phyloP scores from a whole-genome alignment of 108 stramenopile genomes.

The Discostella stelligeroides region DNA sequence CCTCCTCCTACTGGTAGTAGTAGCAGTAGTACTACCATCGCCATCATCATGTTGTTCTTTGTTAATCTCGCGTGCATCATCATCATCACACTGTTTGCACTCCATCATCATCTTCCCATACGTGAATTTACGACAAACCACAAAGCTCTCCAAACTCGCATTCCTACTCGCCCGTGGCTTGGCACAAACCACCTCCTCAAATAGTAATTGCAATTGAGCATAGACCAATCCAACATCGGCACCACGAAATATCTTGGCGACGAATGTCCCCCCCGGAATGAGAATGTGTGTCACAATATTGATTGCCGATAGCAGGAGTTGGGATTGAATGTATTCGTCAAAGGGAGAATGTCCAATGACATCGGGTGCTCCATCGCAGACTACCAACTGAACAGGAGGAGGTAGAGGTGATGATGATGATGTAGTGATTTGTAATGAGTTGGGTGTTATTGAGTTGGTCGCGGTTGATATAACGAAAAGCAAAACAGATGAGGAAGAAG shows the following conservation, averaged over 20 bases:
- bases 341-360: conserved; percentile 95
- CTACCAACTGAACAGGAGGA: conserved; percentile 64
- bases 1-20: too few relatives aligned
- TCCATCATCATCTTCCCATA: conserved; percentile 35
- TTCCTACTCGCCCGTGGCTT: conserved; percentile 91
- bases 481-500: too few relatives aligned
- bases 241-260: conserved; percentile 98
- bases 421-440: not conserved
- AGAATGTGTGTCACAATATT: conserved; percentile 93
- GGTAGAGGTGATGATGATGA: not conserved
- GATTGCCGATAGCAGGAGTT: conserved; percentile 92
- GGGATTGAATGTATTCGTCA: conserved; percentile 94
- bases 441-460: not conserved
- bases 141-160: conserved; percentile 90
- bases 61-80: too few relatives aligned
- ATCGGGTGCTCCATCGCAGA: conserved; percentile 99
- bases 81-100: not conserved
- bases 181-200: conserved; percentile 79
- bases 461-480: too few relatives aligned
- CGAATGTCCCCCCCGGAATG: conserved; percentile 87
- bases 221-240: conserved; percentile 90
- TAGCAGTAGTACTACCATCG: too few relatives aligned
- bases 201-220: conserved; percentile 89
- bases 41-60: too few relatives aligned
- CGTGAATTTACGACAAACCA: conserved; percentile 85